Evolutionary conservation across 2,329 filamentous ascomycete species (phyloP), one percentile per base, ranked within the genome.

Genomic region (Orbilia ellipsospora): DNA sequence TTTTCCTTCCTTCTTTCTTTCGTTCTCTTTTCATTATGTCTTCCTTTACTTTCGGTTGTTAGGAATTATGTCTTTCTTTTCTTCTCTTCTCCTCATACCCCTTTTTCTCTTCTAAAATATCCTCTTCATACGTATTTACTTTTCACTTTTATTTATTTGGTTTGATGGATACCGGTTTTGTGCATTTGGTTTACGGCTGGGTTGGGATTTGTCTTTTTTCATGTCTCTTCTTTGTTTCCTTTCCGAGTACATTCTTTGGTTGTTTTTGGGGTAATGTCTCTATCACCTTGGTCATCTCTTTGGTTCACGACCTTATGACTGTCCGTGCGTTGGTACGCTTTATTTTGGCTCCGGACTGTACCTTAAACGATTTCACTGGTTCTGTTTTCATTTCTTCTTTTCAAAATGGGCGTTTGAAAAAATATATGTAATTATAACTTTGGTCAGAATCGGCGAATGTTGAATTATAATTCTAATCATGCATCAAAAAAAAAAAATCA

Each of bases 401-500:
- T 50, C 55, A 75, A 75, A 68, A 62, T 69, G 59, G 62, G 64
- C 72, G 72, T 75, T 74, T 61, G 63, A 74, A 66, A 36, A 36
- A 67, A 64, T 64, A 40, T 65, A 31, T 75, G 72, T 75, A 75
- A 75, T 68, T 69, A 69, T 75, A 75, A 52, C 59, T 63, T 56
- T 64, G 59, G 60, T 75, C 65, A 63, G 64, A 68, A 69, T 64
- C 62, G 55, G 64, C 64, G 64, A 65, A 62, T 75, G 50, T 75
- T 52, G 64, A 63, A 75, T 69, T 65, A 75, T 75, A 75, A 75
- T 75, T 75, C 50, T 75, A 75, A 75, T 75, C 60, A 75, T 62
- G 63, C 70, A 74, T 63, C 2, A 13, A 54, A 61, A 15, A 45
- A 45, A 45, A 16, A 15, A 48, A 5, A 75, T 54, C 44, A 26